phyloP scores from a whole-genome alignment of 2,329 filamentous ascomycete genomes.

The Aschersonia sp. region DNA sequence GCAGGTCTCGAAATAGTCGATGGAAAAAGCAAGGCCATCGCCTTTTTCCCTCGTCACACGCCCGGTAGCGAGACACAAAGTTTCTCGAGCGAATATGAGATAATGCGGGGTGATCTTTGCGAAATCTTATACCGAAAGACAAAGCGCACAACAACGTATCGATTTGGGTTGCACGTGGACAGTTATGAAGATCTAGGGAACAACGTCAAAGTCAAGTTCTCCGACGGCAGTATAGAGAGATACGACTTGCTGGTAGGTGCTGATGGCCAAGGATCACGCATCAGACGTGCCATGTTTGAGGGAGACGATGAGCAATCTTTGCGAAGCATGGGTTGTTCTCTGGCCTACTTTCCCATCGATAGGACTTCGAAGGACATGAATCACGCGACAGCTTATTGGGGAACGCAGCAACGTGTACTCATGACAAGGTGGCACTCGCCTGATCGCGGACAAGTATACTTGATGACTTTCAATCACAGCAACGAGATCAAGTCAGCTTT shows the following conservation, averaged over 20 bases:
- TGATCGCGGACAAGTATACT: constrained; percentile 10
- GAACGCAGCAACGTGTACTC: constrained; percentile 20
- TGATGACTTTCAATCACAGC: constrained; percentile 11
- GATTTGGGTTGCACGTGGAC: constrained; percentile 9
- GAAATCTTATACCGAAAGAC: constrained; percentile 23
- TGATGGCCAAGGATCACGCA: constrained; percentile 7
- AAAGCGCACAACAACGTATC: constrained; percentile 11
- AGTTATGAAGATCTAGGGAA: constrained; percentile 1
- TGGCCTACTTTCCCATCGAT: constrained; percentile 23
- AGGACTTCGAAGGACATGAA: constrained; percentile 3
- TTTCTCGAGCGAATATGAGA: constrained; percentile 36
- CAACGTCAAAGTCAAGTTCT: constrained; percentile 5
- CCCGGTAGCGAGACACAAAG: constrained; percentile 8
- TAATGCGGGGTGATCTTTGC: constrained; percentile 37
- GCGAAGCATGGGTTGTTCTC: constrained; percentile 9
- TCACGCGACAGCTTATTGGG: constrained; percentile 13
- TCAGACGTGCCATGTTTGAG: constrained; percentile 3
- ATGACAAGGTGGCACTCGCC: constrained; percentile 11
- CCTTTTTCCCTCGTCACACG: constrained; percentile 16
- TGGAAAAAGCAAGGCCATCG: constrained; percentile 17
- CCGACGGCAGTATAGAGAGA: constrained; percentile 5
- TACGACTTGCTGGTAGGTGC: constrained; percentile 8
- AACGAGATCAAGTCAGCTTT: constrained; percentile 8
- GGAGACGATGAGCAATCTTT: constrained; percentile 3
- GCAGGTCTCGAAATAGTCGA: constrained; percentile 33